Evolutionary conservation across 371 early-diverging fungal genomes (phyloP), one percentile per base, ranked within the genome.

Genomic region (Mortierella sp.): DNA sequence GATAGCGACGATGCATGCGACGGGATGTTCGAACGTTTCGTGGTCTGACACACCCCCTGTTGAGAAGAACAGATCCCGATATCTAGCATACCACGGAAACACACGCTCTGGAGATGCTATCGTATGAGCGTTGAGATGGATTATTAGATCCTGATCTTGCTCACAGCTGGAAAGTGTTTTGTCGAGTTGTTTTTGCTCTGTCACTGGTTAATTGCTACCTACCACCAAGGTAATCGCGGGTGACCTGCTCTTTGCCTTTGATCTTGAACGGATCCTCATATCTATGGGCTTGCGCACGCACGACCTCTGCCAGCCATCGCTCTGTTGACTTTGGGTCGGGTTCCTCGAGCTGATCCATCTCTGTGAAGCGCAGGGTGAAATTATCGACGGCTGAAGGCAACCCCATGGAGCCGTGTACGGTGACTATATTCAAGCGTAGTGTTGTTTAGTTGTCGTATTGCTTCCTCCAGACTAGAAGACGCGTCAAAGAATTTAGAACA

Each of bases 11-110:
- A 97, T 64, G 46, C 93, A 89, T 8, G 94, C 95, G 1, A 97
- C 91, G 2, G 98, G 97, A 69, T 97, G 97, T 57, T 94, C 93
- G 72, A 98, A 97, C 6, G 95, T 89, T 67, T 97, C 96, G 64
- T 97, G 95, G 61, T 96, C 96, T 0, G 92, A 85, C 8, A 89
- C 84, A 3, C 91, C 92, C 55, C 87, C 83, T 17, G 84, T 78
- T 31, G 84, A 82, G 19, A 93, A 83, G 55, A 94, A 81, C 24
- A 86, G 78, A 37, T 90, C 81, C 34, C 92, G 84, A 69, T 94
- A 97, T 63, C 85, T 78, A 7, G 84, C 69, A 81, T 93, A 97
- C 97, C 97, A 97, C n/a, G 98, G 98, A 32, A 91, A 90, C 37
- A 85, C 50, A n/a, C 47, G 50, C 41, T 60, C 56, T 11, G 65